Evolutionary conservation across 805 yeast genomes (phyloP), one percentile per base, ranked within the genome.

Genomic region (Pichia kluyveri): DNA sequence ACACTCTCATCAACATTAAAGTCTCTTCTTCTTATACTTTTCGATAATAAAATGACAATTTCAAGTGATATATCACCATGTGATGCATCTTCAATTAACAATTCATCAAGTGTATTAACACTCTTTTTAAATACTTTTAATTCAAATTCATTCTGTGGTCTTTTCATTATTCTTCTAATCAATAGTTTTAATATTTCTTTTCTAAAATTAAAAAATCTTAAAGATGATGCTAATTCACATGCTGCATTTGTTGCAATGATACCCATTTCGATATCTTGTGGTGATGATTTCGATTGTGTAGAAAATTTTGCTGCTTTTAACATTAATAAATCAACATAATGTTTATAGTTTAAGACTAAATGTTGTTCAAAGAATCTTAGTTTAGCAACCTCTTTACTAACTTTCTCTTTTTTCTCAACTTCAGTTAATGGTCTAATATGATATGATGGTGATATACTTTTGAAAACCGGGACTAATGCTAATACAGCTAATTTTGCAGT

Each of bases 1-100:
- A 86, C 89, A 19, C 86, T 77, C 60, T 90, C 96, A 62, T 90
- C 95, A 17, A 89, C 87, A 51, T 83, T 78, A 63, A 73, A 93
- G 43, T 80, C 78, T 58, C 95, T 79, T 34, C 82, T 79, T 58
- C 79, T 82, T 46, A 90, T 65, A 47, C 88, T 79, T 59, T 86
- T 86, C 43, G 82, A 69, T 51, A 91, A 60, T 26, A 82, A 65
- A 60, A 85, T 75, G 1, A 84, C 79, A 38, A 88, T 66, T 48
- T 89, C 97, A 48, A 79, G 70, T 2, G 96, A 80, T 14, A 87
- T 77, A 50, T 79, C 86, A 48, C 99, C 99, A 52, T 78, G 77
- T 50, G 81, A 84, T 34, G 72, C 72, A 64, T 91, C 99, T 23
- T 83, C 91, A 51, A 72, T 68, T 48, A 91, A 70, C n/a, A 88